Base-by-base conservation (phyloP, 228 moss, liverwort and hornwort species). In the Sphagnum magellanicum region DNA sequence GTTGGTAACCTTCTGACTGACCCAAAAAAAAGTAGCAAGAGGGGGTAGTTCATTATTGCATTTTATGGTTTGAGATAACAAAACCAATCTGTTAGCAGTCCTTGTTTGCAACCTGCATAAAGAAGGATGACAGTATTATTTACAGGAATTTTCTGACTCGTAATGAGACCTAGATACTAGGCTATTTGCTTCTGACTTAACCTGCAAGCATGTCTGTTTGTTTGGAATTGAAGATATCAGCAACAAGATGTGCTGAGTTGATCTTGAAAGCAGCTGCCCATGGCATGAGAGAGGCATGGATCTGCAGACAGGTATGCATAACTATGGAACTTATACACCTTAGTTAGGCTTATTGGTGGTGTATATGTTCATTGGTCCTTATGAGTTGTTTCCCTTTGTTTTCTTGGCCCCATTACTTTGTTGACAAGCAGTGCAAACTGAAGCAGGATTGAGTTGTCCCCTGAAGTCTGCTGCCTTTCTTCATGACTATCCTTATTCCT, bases 241-340 rank as follows among this genome's bases (percentile, higher is more conserved):
- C 87, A 53, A 63, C 68, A 67, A 84, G 88, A 60, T 87, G 87
- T 64, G 85, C 84, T 8, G 81, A 91, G 64, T 86, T 94, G 17
- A 86, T 84, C 16, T 75, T 91, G 14, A 88, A 74, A 77, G 87
- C 94, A 0, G 84, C 81, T 9, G 87, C 79, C 0, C 79, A 89
- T 69, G 78, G 84, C 64, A 66, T 91, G 57, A 84, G 81, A 63
- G 94, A 91, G 75, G 81, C 89, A 12, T 91, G 91, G 91, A 86
- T 94, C 46, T 77, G 79, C 57, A 68, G 75, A 52, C 91, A 81
- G 16, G 71, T 79, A 68, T 5, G 32, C 32, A 32, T 32, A 32
- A 67, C 51, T 6, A 16, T 67, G 5, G 6, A 14, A 32, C 16
- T 5, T 65, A 55, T 12, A 8, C 55, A 8, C 12, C 8, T 8